Evolutionary conservation across 768 basidiomycete species (phyloP).

Genomic region (Jaapia argillacea): DNA sequence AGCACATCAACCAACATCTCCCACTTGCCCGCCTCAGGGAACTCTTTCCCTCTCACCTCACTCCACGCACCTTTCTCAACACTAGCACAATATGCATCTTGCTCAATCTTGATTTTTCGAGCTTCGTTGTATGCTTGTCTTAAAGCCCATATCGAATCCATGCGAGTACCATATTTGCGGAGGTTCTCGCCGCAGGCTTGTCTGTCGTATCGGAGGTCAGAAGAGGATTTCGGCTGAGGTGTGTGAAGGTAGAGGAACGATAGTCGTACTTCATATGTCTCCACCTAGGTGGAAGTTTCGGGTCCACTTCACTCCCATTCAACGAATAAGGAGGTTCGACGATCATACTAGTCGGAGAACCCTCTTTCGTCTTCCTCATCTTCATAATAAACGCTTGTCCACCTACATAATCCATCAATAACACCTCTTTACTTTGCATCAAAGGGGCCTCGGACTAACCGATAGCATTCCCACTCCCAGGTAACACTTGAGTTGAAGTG

Average conservation of each 20-base stretch:
- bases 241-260: conserved; percentile 11
- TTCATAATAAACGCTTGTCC: conserved; percentile 88
- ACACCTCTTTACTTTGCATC: no score
- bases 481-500: conserved; percentile 74
- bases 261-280: conserved; percentile 79
- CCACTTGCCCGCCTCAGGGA: conserved; percentile 66
- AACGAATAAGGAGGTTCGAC: conserved; percentile 73
- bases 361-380: conserved; percentile 65
- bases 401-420: conserved; percentile 33
- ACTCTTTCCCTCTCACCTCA: conserved; percentile 27
- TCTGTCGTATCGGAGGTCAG: conserved; percentile 11
- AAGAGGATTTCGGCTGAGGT: no score
- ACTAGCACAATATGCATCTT: conserved; percentile 62
- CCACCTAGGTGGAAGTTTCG: conserved; percentile 46
- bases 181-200: conserved; percentile 34
- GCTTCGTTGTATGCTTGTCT: conserved; percentile 76
- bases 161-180: conserved; percentile 31
- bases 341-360: conserved; percentile 72
- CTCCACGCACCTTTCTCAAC: conserved; percentile 37
- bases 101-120: conserved; percentile 51
- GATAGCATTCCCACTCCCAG: conserved; percentile 69
- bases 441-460: no score
- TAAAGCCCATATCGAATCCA: conserved; percentile 74
- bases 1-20: conserved; percentile 77
- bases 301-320: conserved; percentile 30